Evolutionary conservation across 1,139 yeast species (phyloP).

Genomic region (Neolecta irregularis): DNA sequence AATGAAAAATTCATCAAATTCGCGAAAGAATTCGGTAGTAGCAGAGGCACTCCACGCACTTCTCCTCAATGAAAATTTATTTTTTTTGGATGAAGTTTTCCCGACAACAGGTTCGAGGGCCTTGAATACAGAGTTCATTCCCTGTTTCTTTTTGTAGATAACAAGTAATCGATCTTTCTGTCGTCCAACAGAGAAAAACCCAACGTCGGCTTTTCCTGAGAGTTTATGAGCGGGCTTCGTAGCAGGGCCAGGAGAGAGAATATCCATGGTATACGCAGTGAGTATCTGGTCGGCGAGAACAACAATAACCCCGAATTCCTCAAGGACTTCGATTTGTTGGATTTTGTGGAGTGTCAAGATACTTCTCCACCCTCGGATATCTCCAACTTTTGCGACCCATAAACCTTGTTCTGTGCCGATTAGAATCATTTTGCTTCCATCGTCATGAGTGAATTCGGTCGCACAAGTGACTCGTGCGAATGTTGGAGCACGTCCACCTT

Average conservation of each 20-base stretch:
- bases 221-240: constrained; percentile 4
- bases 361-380: constrained; percentile 39
- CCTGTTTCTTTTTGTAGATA: constrained; percentile 23
- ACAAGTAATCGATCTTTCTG: constrained; percentile 46
- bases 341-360: constrained; percentile 41
- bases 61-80: constrained; percentile 2
- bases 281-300: constrained; percentile 45
- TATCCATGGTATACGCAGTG: constrained; percentile 43
- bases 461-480: constrained; percentile 25
- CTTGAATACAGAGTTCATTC: constrained; percentile 22
- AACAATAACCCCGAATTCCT: constrained; percentile 41
- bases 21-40: constrained; percentile 25
- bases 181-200: constrained; percentile 46
- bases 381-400: constrained; percentile 12
- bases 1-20: constrained; percentile 23
- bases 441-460: constrained; percentile 24
- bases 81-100: constrained; percentile 5
- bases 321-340: constrained; percentile 46
- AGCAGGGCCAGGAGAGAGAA: constrained; percentile 20
- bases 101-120: constrained; percentile 33
- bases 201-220: constrained; percentile 26
- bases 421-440: constrained; percentile 23
- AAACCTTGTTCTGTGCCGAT: constrained; percentile 14
- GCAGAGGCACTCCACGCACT: too few species aligned
- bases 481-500: too few species aligned